phyloP scores from a whole-genome alignment of 208 protist genomes.

The Acanthamoeba castellanii region DNA sequence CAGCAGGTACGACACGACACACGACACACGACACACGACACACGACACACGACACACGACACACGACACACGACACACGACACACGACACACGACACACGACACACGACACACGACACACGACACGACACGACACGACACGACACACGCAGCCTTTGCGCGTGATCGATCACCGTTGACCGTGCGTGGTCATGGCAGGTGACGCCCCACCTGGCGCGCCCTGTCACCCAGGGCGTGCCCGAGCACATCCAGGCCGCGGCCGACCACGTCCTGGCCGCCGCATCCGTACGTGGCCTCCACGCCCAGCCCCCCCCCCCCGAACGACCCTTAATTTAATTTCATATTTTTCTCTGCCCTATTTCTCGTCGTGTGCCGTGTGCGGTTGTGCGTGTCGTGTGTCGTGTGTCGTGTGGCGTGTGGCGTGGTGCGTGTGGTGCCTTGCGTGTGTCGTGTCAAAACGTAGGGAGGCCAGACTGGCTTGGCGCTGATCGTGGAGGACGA shows the following conservation, averaged over 20 bases:
- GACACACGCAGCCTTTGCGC: not conserved
- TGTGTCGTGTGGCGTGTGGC: too few species aligned
- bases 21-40: too few species aligned
- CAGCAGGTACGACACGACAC: not conserved
- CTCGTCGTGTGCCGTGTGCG: too few species aligned
- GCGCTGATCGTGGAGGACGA: slow-evolving; percentile 50
- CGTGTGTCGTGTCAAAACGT: too few species aligned
- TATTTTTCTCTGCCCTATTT: not conserved
- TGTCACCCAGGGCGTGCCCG: slow-evolving; percentile 13
- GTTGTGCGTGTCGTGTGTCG: too few species aligned
- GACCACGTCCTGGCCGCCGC: not conserved
- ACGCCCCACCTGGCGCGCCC: not conserved
- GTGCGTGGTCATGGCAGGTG: slow-evolving; percentile 58
- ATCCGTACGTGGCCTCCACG: not conserved
- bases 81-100: too few species aligned
- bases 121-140: too few species aligned
- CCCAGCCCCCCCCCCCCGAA: not conserved
- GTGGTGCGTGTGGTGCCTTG: not conserved
- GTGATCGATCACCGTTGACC: not conserved
- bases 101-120: too few species aligned
- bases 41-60: too few species aligned
- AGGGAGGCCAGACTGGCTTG: not conserved
- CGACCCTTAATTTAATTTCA: not conserved
- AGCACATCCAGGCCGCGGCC: slow-evolving; percentile 31
- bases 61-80: too few species aligned